Conservation (phyloP, 306 rosid species). For the Quercus alba region DNA sequence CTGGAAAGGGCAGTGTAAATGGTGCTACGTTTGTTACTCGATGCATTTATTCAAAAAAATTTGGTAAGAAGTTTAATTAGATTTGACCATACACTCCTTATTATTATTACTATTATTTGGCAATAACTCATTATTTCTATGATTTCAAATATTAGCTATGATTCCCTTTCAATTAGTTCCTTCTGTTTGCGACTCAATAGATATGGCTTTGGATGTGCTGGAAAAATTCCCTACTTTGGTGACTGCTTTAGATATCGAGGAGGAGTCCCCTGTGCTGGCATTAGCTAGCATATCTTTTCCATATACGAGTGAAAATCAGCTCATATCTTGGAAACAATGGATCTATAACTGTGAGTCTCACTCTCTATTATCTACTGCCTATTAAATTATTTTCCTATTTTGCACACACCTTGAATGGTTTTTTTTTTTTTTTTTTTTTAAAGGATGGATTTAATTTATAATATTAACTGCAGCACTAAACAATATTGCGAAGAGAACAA, state of each 20-base stretch:
- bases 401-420: too few relatives aligned
- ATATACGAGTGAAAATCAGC: neutral
- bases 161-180: neutral
- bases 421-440: too few relatives aligned
- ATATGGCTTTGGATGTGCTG: conserved; percentile 1
- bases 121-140: neutral
- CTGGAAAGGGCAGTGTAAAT: neutral
- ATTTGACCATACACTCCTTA: too few relatives aligned
- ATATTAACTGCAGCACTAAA: too few relatives aligned
- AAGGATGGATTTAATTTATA: too few relatives aligned
- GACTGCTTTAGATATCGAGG: neutral
- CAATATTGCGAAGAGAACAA: too few relatives aligned
- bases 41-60: neutral
- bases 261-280: neutral
- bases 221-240: neutral
- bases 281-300: neutral
- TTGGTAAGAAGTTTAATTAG: neutral
- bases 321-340: neutral
- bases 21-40: neutral
- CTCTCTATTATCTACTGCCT: neutral
- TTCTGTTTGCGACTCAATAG: neutral
- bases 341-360: neutral
- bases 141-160: neutral
- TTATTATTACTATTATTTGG: too few relatives aligned
- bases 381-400: too few relatives aligned